phyloP scores from a whole-genome alignment of 352 stramenopile genomes.

The Pythium folliculosum region DNA sequence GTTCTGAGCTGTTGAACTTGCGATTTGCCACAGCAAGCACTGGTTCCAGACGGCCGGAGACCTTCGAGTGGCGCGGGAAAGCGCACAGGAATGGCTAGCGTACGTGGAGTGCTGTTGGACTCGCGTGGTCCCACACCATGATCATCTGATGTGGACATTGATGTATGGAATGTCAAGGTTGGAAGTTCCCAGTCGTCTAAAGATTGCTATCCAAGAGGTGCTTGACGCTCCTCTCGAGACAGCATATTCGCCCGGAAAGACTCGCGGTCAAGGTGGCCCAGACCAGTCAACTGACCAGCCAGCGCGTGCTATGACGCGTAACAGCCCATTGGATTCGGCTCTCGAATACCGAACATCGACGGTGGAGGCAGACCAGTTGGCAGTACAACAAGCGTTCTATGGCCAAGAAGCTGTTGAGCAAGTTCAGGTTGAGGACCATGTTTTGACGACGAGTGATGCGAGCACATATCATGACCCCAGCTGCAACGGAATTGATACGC shows the following conservation, averaged over 20 bases:
- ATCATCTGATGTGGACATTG: not conserved
- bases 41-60: slow-evolving; percentile 71
- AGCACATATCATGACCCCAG: not conserved
- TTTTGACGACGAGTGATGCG: not conserved
- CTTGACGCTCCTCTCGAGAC: slow-evolving; percentile 37
- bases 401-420: not conserved
- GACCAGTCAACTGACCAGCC: not conserved
- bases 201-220: slow-evolving; percentile 67
- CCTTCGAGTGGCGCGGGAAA: slow-evolving; percentile 44
- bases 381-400: not conserved
- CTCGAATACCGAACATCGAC: not conserved
- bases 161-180: slow-evolving; percentile 30
- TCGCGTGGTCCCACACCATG: too few species aligned
- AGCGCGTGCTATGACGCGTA: not conserved
- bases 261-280: not conserved
- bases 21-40: slow-evolving; percentile 41
- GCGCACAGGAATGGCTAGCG: slow-evolving; percentile 51
- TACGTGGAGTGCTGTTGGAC: slow-evolving; percentile 27
- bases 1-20: not conserved
- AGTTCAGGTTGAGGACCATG: not conserved
- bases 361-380: not conserved
- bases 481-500: not conserved
- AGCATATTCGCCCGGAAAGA: slow-evolving; percentile 17
- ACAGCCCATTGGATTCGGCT: not conserved
- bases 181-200: slow-evolving; percentile 53